Evolutionary conservation across 495 filamentous ascomycete genomes (phyloP).

Genomic region (Eremomyces bilateralis): DNA sequence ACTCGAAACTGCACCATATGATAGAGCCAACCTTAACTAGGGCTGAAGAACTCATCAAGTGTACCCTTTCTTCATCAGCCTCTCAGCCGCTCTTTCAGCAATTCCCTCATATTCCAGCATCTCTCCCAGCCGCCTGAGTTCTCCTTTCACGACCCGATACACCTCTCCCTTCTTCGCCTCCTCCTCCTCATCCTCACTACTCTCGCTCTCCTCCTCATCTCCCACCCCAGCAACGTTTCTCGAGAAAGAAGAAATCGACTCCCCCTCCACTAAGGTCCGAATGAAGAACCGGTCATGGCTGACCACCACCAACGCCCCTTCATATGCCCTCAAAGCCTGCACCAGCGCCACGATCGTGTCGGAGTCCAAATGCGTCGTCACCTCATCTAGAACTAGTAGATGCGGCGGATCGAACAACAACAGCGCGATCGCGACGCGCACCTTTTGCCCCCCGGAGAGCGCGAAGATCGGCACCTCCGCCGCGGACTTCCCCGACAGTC

Average conservation of each 20-base stretch:
- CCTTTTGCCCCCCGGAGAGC: constrained; percentile 57
- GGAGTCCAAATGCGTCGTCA: constrained; percentile 69
- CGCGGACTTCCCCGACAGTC: constrained; percentile 39
- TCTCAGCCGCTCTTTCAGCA: constrained; percentile 10
- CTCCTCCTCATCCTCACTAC: constrained; percentile 20
- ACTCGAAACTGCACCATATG: too few relatives aligned
- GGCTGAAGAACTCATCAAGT: too few relatives aligned
- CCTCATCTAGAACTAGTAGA: constrained; percentile 59
- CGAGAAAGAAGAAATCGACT: constrained; percentile 23
- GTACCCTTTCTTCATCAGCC: constrained; percentile 12
- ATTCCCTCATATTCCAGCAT: constrained; percentile 18
- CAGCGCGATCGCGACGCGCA: constrained; percentile 50
- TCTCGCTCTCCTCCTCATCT: constrained; percentile 24
- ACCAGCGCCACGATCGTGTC: constrained; percentile 50
- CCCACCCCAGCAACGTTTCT: constrained; percentile 24
- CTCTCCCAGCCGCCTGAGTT: constrained; percentile 15
- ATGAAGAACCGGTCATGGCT: constrained; percentile 63
- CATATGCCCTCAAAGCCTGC: constrained; percentile 38
- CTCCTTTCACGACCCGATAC: constrained; percentile 14
- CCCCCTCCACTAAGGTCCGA: constrained; percentile 44
- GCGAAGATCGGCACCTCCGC: constrained; percentile 46
- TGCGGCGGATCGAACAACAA: constrained; percentile 47
- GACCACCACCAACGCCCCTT: constrained; percentile 49
- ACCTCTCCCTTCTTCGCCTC: constrained; percentile 16
- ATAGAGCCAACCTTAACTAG: too few relatives aligned